Conservation (phyloP, 805 yeast genomes). For the Candida pini region DNA sequence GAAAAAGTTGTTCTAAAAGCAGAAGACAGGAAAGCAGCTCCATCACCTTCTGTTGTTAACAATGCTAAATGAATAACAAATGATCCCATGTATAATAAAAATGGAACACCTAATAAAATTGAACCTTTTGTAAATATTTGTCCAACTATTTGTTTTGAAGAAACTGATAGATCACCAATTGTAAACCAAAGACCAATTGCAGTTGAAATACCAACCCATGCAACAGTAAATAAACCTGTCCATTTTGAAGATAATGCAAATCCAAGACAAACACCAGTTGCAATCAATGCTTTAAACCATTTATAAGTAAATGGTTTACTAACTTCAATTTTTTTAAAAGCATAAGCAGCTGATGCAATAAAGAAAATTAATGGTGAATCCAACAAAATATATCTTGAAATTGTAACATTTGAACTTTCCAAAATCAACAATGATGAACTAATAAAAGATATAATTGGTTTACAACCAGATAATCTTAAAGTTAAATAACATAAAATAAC, state of each 20-base stretch:
- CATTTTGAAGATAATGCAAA: slow-evolving; percentile 71
- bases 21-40: slow-evolving; percentile 64
- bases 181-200: slow-evolving; percentile 62
- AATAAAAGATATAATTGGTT: slow-evolving; percentile 55
- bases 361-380: slow-evolving; percentile 76
- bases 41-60: slow-evolving; percentile 60
- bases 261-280: slow-evolving; percentile 69
- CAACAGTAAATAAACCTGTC: slow-evolving; percentile 79
- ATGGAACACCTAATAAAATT: slow-evolving; percentile 54
- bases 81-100: slow-evolving; percentile 46
- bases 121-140: slow-evolving; percentile 49
- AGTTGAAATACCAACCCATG: slow-evolving; percentile 68
- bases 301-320: slow-evolving; percentile 52
- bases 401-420: slow-evolving; percentile 66
- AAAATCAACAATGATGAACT: slow-evolving; percentile 51
- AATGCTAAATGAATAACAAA: slow-evolving; percentile 61
- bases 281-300: slow-evolving; percentile 56
- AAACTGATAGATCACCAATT: slow-evolving; percentile 61
- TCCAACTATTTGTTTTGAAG: slow-evolving; percentile 36
- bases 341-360: slow-evolving; percentile 65
- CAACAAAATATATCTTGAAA: slow-evolving; percentile 67
- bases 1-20: slow-evolving; percentile 62
- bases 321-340: slow-evolving; percentile 60
- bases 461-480: slow-evolving; percentile 65
- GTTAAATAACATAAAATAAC: slow-evolving; percentile 62